Base-by-base conservation (phyloP, 139 green algal species). In the Marvania coccoides region DNA sequence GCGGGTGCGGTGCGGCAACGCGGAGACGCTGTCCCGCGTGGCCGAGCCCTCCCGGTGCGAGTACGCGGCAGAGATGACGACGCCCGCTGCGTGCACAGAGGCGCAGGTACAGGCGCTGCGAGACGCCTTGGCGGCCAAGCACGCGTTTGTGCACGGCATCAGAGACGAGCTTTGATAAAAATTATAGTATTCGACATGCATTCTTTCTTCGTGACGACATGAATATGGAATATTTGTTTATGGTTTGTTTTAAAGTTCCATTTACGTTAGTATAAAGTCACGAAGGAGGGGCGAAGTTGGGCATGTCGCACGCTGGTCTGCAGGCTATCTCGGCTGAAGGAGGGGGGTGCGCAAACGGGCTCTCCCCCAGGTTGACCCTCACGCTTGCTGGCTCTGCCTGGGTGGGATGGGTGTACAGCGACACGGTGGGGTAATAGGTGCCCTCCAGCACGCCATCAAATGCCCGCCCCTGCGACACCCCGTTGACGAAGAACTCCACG, bases 381-480 rank as follows among this genome's bases (percentile, higher is more conserved):
- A 90, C 81, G 1, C 61, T 81, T 1, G 79, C 89, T 0, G 79
- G 70, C 30, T 86, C 78, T 1, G 57, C 28, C 67, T 93, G 75
- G 29, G 74, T 46, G 1, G 79, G 75, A 46, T 85, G 53, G 0
- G 85, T 95, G 75, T 84, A 96, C 0, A 96, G 58, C 0, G 85
- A 95, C 0, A 80, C 67, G 4, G 83, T 73, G 6, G 89, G 89
- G 70, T 87, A 95, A 79, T 95, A 96, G 3, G 85, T 91, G 14
- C 85, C 89, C 58, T 91, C 85, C 12, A 40, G 36, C 15, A 96
- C 66, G 47, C 85, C 80, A 9, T 34, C 28, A 9, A 66, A 92
- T 3, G 85, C 84, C 3, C 75, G 55, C 19, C 86, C 88, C 78
- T 95, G 88, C 12, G 35, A 57, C 42, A 53, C 19, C 5, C 89